Conservation (phyloP, 495 filamentous ascomycete genomes). For the Daldinia caldariorum region DNA sequence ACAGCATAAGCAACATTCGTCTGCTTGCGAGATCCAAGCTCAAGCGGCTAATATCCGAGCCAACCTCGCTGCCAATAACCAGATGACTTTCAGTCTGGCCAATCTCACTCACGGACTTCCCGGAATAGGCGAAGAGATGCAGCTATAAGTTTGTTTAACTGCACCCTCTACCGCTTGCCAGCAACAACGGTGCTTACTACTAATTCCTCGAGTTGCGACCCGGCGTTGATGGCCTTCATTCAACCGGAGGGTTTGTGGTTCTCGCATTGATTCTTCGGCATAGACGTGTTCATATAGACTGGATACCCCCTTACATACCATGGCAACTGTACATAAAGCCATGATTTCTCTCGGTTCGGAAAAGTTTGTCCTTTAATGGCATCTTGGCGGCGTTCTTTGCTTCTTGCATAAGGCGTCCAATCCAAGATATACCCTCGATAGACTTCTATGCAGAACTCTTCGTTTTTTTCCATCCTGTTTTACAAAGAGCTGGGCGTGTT, state of each 20-base stretch:
- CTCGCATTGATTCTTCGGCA: constrained; percentile 41
- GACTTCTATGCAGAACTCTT: constrained; percentile 36
- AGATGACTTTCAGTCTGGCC: constrained; percentile 47
- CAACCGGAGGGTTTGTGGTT: constrained; percentile 13
- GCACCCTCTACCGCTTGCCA: background rate
- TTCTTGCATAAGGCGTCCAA: constrained; percentile 44
- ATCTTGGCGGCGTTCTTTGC: constrained; percentile 44
- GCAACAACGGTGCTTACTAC: constrained; percentile 2
- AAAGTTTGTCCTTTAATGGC: constrained; percentile 47
- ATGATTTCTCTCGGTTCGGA: constrained; percentile 43
- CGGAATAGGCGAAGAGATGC: constrained; percentile 60
- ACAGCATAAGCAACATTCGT: constrained; percentile 82
- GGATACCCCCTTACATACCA: constrained; percentile 44
- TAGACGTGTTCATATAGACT: constrained; percentile 49
- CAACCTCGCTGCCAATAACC: constrained; percentile 46
- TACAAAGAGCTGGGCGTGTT: background rate
- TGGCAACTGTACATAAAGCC: constrained; percentile 41
- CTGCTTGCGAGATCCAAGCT: constrained; percentile 68
- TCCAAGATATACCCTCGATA: constrained; percentile 45
- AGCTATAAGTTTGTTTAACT: constrained; percentile 45
- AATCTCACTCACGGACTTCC: constrained; percentile 50
- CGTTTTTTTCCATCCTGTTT: constrained; percentile 8
- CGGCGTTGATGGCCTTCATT: constrained; percentile 16
- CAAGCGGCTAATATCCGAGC: constrained; percentile 55
- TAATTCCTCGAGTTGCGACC: constrained; percentile 20